Percentiles rank a stretch among this genome's conserved stretches.
phyloP scores from a whole-genome alignment of 768 basidiomycete genomes.

The Mycena galericulata region DNA sequence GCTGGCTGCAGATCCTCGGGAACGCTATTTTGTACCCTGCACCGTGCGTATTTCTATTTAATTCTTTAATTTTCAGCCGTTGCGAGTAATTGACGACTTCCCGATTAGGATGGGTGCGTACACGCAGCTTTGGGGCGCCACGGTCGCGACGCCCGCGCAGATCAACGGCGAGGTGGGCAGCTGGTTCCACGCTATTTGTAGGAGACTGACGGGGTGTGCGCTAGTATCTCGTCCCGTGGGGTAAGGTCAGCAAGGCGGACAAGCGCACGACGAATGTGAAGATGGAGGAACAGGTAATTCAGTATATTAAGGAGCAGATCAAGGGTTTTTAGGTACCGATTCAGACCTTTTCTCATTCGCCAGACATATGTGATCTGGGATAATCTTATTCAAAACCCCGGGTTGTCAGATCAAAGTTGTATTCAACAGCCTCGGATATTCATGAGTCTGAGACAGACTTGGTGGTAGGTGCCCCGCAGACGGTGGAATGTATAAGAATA shows the following conservation, averaged over 20 bases:
- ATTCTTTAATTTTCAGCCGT: neutral
- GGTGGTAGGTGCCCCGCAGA: too few species aligned
- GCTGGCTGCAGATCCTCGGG: slow-evolving; percentile 7
- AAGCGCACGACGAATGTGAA: slow-evolving; percentile 42
- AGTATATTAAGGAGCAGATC: slow-evolving; percentile 25
- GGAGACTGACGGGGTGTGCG: too few species aligned
- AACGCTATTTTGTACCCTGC: neutral
- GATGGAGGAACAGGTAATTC: slow-evolving; percentile 49
- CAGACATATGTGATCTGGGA: too few species aligned
- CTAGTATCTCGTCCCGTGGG: slow-evolving; percentile 54
- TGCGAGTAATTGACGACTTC: too few species aligned
- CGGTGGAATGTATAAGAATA: too few species aligned
- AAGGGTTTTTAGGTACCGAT: slow-evolving; percentile 23
- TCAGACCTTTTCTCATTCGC: too few species aligned
- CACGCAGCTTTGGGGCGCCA: slow-evolving; percentile 29
- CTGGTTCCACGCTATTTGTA: too few species aligned
- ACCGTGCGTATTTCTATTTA: slow-evolving; percentile 5
- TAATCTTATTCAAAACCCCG: too few species aligned
- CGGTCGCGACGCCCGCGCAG: slow-evolving; percentile 26
- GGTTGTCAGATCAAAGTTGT: too few species aligned
- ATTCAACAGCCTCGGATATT: too few species aligned
- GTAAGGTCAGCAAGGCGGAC: slow-evolving; percentile 41
- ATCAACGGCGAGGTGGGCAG: slow-evolving; percentile 22
- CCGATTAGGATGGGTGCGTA: slow-evolving; percentile 17
- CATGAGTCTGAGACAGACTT: too few species aligned